A percentile compares a stretch with the other conserved stretches of the same genome.
Evolutionary conservation across 116 monocot species (phyloP).

Genomic region (Zostera marina): DNA sequence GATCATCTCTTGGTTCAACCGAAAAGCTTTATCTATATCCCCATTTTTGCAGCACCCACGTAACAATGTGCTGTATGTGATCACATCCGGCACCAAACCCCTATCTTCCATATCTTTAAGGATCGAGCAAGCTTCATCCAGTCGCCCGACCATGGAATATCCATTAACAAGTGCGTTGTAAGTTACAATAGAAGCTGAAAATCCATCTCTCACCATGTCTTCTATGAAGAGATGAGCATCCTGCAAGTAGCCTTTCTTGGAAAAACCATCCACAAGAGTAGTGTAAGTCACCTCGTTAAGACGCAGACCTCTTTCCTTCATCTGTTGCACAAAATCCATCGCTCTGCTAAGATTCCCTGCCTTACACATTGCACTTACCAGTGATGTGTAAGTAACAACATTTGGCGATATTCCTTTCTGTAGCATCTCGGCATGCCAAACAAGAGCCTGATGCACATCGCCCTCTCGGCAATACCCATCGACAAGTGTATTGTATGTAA

Average conservation of each 20-base stretch:
- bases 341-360: conserved; percentile 28
- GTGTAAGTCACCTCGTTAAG: conserved; percentile 44
- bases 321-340: conserved; percentile 24
- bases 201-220: conserved; percentile 14
- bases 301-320: conserved; percentile 33
- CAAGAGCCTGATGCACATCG: conserved; percentile 29
- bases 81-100: conserved; percentile 24
- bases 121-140: conserved; percentile 14
- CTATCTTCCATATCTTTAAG: conserved; percentile 20
- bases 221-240: conserved; percentile 25
- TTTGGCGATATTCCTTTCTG: conserved; percentile 25
- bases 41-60: conserved; percentile 26
- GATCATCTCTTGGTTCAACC: conserved; percentile 28
- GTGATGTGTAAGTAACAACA: conserved; percentile 26
- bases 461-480: conserved; percentile 36
- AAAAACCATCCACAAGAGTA: conserved; percentile 45
- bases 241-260: conserved; percentile 35
- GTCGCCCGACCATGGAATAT: conserved; percentile 11
- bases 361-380: conserved; percentile 32
- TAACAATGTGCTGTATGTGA: conserved; percentile 30
- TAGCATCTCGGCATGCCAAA: conserved; percentile 24
- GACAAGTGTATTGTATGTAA: conserved; percentile 35
- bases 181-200: conserved; percentile 8
- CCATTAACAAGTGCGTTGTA: conserved; percentile 26
- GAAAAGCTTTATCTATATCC: conserved; percentile 27